These are phyloP conservation scores for Pilaira anomala DNA, from an alignment of 192 early-diverging fungal genomes.

Conservation along the genomic window DNA sequence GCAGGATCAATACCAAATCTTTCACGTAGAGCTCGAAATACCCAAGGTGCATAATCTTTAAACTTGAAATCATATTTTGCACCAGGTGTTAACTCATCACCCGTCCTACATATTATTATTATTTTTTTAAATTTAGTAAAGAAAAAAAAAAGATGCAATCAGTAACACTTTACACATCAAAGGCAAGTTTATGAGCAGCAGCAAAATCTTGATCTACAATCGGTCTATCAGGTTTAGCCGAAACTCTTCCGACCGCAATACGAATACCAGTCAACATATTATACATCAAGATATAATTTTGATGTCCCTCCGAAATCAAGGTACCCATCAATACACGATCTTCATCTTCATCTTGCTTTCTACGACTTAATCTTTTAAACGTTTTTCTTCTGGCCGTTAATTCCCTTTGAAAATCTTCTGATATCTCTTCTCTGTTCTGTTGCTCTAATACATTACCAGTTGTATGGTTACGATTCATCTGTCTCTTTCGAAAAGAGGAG, in stretches of 20 bases:
- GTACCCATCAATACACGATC: constrained; percentile 66
- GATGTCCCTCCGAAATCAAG: constrained; percentile 85
- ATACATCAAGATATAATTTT: constrained; percentile 95
- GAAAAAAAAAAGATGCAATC: not conserved
- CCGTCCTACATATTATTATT: constrained; percentile 53
- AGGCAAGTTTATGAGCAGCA: constrained; percentile 90
- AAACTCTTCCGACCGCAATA: constrained; percentile 81
- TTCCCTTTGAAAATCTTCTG: constrained; percentile 22
- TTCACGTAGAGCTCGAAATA: constrained; percentile 87
- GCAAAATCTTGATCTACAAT: constrained; percentile 76
- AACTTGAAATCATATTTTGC: constrained; percentile 98
- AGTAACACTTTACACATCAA: constrained; percentile 74
- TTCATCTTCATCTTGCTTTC: constrained; percentile 27
- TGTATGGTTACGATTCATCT: constrained; percentile 1
- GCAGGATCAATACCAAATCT: constrained; percentile 85
- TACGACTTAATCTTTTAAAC: constrained; percentile 19
- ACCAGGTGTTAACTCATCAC: constrained; percentile 91
- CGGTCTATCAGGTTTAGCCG: constrained; percentile 73
- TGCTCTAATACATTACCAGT: not conserved
- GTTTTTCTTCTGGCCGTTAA: constrained; percentile 12
- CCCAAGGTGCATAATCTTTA: constrained; percentile 98
- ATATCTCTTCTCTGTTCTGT: not conserved
- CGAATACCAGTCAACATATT: constrained; percentile 97
- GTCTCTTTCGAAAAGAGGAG: not conserved
- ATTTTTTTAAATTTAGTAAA: not conserved